Evolutionary conservation across 345 rosid genomes (phyloP).

Genomic region (Aurinia saxatilis): DNA sequence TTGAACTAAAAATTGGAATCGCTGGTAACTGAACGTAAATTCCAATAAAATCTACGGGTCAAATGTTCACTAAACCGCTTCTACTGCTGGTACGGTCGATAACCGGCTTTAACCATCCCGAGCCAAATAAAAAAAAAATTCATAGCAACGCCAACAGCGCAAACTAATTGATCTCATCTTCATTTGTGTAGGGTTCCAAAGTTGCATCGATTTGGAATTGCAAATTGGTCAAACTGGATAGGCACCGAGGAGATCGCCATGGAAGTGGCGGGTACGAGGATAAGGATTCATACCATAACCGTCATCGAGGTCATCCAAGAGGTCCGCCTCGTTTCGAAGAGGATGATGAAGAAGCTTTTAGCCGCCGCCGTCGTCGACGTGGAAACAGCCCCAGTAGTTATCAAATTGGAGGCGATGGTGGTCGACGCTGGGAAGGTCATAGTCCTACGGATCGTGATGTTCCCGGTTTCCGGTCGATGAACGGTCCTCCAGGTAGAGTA

Average conservation of each 20-base stretch:
- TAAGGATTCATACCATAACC: slow-evolving; percentile 37
- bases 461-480: neutral
- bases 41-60: too few species aligned
- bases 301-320: slow-evolving; percentile 32
- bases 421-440: slow-evolving; percentile 42
- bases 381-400: slow-evolving; percentile 62
- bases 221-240: slow-evolving; percentile 51
- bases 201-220: neutral
- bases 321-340: slow-evolving; percentile 40
- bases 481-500: slow-evolving; percentile 28
- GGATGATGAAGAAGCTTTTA: slow-evolving; percentile 30
- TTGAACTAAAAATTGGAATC: too few species aligned
- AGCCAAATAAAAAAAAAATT: too few species aligned
- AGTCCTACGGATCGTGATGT: slow-evolving; percentile 45
- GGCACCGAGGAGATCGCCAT: slow-evolving; percentile 68
- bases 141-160: too few species aligned
- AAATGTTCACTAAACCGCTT: too few species aligned
- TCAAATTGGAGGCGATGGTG: slow-evolving; percentile 34
- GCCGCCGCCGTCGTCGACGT: slow-evolving; percentile 37
- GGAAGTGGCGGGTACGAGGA: slow-evolving; percentile 32
- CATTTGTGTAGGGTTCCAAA: too few species aligned
- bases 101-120: too few species aligned
- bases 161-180: too few species aligned
- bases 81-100: too few species aligned
- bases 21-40: too few species aligned